Percentiles rank a stretch among this genome's conserved stretches.
These are phyloP conservation scores for Pelagophyceae sp. DNA, from an alignment of 352 stramenopile species.

Conservation along the genomic window DNA sequence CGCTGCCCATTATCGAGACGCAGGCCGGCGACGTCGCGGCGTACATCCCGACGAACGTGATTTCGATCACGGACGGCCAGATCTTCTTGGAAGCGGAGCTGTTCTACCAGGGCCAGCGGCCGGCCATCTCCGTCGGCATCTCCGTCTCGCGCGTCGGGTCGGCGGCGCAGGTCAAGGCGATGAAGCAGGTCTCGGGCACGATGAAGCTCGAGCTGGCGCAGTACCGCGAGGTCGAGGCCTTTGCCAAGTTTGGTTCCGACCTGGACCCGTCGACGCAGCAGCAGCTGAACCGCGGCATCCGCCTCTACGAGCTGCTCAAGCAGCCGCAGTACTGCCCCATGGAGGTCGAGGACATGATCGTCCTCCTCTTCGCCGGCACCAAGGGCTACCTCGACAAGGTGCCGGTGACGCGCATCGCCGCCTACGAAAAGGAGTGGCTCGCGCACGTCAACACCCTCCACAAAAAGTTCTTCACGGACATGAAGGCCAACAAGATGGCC, in stretches of 20 bases:
- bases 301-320: slow-evolving; percentile 78
- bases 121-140: slow-evolving; percentile 76
- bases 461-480: slow-evolving; percentile 56
- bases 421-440: slow-evolving; percentile 69
- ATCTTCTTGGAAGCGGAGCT: slow-evolving; percentile 83
- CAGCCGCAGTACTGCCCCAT: slow-evolving; percentile 75
- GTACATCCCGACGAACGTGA: slow-evolving; percentile 84
- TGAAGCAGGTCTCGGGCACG: slow-evolving; percentile 74
- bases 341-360: slow-evolving; percentile 72
- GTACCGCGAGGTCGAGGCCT: slow-evolving; percentile 80
- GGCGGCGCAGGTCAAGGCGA: slow-evolving; percentile 74
- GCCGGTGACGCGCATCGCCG: slow-evolving; percentile 66
- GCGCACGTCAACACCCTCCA: slow-evolving; percentile 66
- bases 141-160: slow-evolving; percentile 75
- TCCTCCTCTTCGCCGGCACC: slow-evolving; percentile 68
- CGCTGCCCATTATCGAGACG: slow-evolving; percentile 80
- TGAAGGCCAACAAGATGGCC: slow-evolving; percentile 67
- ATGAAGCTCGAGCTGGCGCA: slow-evolving; percentile 83
- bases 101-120: slow-evolving; percentile 79
- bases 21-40: slow-evolving; percentile 80
- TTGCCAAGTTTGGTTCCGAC: slow-evolving; percentile 81
- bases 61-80: slow-evolving; percentile 83
- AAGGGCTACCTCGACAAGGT: slow-evolving; percentile 77
- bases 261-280: slow-evolving; percentile 76
- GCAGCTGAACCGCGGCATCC: slow-evolving; percentile 76